Evolutionary conservation across 2,329 filamentous ascomycete species (phyloP), one percentile per base, ranked within the genome.

Genomic region (Colletotrichum shisoi): DNA sequence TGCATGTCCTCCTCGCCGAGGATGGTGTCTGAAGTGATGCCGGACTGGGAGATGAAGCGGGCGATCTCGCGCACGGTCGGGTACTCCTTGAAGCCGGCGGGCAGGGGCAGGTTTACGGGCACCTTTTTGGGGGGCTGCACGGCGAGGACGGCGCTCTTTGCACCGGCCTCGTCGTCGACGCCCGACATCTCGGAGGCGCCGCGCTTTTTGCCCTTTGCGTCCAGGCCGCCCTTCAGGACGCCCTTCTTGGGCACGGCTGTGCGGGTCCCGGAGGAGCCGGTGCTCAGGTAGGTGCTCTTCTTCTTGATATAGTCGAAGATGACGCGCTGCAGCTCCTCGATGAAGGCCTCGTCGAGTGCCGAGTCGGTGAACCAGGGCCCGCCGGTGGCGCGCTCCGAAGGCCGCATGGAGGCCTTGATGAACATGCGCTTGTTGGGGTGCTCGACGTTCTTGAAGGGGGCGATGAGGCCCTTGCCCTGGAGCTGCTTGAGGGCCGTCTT

Each of bases 341-440:
- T 94, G 76, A 99, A 92, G 66, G 91, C 91, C 70, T 91, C 89
- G 78, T 99, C 95, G 13, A 98, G 85, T 71, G 94, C 91, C 59
- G 93, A 92, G 70, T 97, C 93, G 8, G 92, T 94, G 77, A 95
- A 97, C 92, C 94, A 99, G 9, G 93, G 91, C 1, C 95, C 95
- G 54, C 95, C 95, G 0, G 93, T 96, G 53, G 96, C 92, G 69
- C 95, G 91, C 69, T 97, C 94, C 61, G 90, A 92, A 0, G 95
- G 94, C 12, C 89, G 87, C 68, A 99, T 86, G 70, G 90, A 89
- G 61, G 90, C 88, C 74, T 97, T 89, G 85, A 99, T 96, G 83
- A 95, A 99, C 86, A 96, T 97, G 80, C 96, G 97, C 76, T 95
- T 91, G 71, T 90, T 91, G 34, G 93, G 92, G 75, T 91, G 90